Base-by-base conservation (phyloP, 192 early-diverging fungal genomes). In the Rhizophagus prolifer region DNA sequence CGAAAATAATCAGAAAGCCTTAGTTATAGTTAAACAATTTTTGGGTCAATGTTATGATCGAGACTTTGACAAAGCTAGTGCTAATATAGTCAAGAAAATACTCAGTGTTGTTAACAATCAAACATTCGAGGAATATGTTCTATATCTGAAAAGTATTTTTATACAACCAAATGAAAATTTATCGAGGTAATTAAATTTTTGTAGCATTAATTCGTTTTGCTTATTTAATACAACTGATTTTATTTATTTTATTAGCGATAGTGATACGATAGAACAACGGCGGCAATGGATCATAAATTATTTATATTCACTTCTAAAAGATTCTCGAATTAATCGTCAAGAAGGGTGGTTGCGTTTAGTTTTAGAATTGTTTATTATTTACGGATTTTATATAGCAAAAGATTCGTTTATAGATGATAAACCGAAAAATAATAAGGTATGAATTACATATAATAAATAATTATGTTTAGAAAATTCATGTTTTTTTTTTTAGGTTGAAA, bases 211-310 rank as follows among this genome's bases (percentile, higher is more conserved):
- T 68, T 34, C 10, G 23, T 1, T 54, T 70, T 47, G 10, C 0
- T 54, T 28, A 16, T 44, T 26, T 70, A 54, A 10, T 70, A 25
- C n/a, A 19, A 36, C 2, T 7, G 8, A 70, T 47, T 26, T 10
- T 9, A 5, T 13, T 14, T 16, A 54, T 30, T 50, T 59, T 1
- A n/a, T n/a, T 14, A 60, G 77, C 78, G 65, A 59, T n/a, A 36
- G 31, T 62, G 9, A 21, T 19, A 28, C 12, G 60, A 75, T 86
- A 16, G 88, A 91, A 63, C 78, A 81, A 38, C 89, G 87, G 77
- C 89, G 94, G 60, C 82, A 79, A 47, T 98, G 96, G 96, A 90
- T 87, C 8, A 58, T 95, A 9, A 90, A 95, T 50, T 94, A 96
- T 82, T 90, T 98, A 89, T 82, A 90, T 60, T 79, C 87, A 25